Conservation (phyloP, 2,329 filamentous ascomycete species). For the Nigrograna mackinnonii region DNA sequence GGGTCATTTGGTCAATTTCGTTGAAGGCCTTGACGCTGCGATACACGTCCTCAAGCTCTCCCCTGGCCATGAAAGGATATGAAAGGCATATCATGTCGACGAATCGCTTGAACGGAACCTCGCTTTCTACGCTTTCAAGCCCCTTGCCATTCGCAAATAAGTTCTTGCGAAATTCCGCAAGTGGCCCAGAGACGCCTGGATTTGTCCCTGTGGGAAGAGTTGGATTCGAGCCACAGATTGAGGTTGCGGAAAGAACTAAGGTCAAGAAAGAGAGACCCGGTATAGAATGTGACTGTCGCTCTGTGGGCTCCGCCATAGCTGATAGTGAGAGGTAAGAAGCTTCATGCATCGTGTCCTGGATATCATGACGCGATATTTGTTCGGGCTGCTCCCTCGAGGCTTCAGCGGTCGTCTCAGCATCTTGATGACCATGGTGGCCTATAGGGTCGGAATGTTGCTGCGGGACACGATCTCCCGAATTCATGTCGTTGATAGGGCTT, state of each 20-base stretch:
- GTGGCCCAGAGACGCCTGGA: background rate
- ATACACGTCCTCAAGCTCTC: background rate
- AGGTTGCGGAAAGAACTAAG: conserved; percentile 6
- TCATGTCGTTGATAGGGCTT: background rate
- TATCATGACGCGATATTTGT: conserved; percentile 3
- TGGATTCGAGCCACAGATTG: background rate
- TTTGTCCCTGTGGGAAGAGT: background rate
- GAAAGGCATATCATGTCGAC: background rate
- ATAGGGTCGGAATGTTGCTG: background rate
- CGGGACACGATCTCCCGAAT: background rate
- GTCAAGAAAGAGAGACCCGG: conserved; percentile 10
- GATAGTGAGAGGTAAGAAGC: conserved; percentile 14
- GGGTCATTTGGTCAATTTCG: background rate
- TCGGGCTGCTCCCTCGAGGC: background rate
- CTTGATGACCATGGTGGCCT: background rate
- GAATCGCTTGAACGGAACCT: background rate
- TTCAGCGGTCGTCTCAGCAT: background rate
- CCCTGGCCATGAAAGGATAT: background rate
- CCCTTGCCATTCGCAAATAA: background rate
- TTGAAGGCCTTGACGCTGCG: background rate
- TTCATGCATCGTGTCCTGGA: conserved; percentile 14
- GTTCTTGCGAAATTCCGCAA: background rate
- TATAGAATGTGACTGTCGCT: conserved; percentile 4
- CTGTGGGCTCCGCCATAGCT: conserved; percentile 16
- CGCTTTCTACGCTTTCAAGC: background rate